Base-by-base conservation (phyloP, 495 filamentous ascomycete genomes). In the Chlorociboria aeruginascens region DNA sequence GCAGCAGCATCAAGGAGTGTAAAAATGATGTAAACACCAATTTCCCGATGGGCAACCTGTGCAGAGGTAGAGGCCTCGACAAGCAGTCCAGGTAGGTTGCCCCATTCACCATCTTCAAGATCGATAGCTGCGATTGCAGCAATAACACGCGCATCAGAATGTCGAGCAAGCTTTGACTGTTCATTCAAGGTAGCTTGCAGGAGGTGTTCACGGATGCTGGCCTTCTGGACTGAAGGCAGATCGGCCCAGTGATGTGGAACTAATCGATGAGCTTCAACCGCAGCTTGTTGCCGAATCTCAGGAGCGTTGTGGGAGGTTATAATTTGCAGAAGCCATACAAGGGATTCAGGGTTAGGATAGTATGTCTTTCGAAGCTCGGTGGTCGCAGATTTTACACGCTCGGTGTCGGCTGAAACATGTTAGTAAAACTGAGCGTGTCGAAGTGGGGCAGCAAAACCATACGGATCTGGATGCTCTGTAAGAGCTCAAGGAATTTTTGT, bases 1-100 rank as follows among this genome's bases (percentile, higher is more conserved):
- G 85, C 86, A 33, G 94, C 76, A 38, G 81, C 78, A 64, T 98
- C 92, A 4, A 98, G 71, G 14, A 94, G 75, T 42, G 88, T 92
- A 69, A 78, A 95, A 43, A 97, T 80, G 52, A 98, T 86, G 66
- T 92, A 98, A 50, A 89, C 78, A 37, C 82, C 87, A 32, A 97
- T 86, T 57, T 93, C 89, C 42, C 93, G 81, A 66, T 95, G 85
- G 29, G 74, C 72, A 40, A 85, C 77, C 52, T 82, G 81, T 35
- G 70, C 66, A 54, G 76, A 86, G 49, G 70, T 79, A 31, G 82
- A 80, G 30, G 89, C 84, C 54, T 78, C 79, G 48, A 82, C 69
- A 33, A 96, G 75, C 45, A 83, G 72, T 50, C 78, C 74, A 36
- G 90, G 77, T 32, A 97, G 72, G 32, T 93, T 85, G 38, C 66